Evolutionary conservation across 1,139 yeast species (phyloP).

Genomic region (Hanseniaspora sp.): DNA sequence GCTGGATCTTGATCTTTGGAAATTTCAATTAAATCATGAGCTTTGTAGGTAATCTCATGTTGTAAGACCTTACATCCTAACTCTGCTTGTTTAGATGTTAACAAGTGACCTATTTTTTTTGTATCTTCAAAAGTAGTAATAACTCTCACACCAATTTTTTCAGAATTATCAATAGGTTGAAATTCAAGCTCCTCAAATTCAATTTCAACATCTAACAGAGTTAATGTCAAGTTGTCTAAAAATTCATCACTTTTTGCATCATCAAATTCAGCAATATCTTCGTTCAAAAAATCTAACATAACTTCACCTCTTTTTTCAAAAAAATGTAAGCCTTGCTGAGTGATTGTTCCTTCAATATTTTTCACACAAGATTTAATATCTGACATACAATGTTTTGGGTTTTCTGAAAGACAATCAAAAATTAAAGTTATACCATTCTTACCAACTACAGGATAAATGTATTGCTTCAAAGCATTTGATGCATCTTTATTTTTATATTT

Average conservation of each 20-base stretch:
- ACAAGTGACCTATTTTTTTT: slow-evolving; percentile 40
- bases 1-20: slow-evolving; percentile 42
- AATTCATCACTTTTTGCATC: slow-evolving; percentile 57
- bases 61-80: slow-evolving; percentile 47
- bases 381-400: slow-evolving; percentile 71
- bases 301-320: slow-evolving; percentile 71
- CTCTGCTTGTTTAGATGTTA: slow-evolving; percentile 1
- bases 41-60: slow-evolving; percentile 55
- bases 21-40: slow-evolving; percentile 46
- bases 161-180: slow-evolving; percentile 25
- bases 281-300: slow-evolving; percentile 33
- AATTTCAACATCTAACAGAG: slow-evolving; percentile 34
- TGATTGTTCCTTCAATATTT: slow-evolving; percentile 56
- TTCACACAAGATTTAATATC: slow-evolving; percentile 65
- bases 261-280: slow-evolving; percentile 40
- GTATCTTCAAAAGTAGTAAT: slow-evolving; percentile 47
- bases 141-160: slow-evolving; percentile 17
- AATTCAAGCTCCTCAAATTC: slow-evolving; percentile 21
- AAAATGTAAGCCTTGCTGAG: slow-evolving; percentile 60
- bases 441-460: slow-evolving; percentile 79
- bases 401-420: slow-evolving; percentile 79
- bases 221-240: slow-evolving; percentile 35
- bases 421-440: slow-evolving; percentile 85
- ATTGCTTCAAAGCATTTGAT: slow-evolving; percentile 39
- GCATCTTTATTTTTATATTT: slow-evolving; percentile 61